Conservation (phyloP, 306 rosid species). For the Acacia melanoxylon region DNA sequence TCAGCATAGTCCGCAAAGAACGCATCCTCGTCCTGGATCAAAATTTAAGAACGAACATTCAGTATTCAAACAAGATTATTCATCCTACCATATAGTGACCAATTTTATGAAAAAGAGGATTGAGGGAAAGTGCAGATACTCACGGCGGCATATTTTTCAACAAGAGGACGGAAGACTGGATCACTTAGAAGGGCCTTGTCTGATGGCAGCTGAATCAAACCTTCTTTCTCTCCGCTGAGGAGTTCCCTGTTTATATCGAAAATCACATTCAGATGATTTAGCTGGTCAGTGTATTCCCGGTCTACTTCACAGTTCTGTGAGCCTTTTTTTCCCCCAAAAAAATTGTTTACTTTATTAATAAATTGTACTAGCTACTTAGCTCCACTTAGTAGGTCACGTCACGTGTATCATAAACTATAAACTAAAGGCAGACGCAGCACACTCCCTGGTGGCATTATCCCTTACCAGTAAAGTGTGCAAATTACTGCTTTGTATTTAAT, state of each 20-base stretch:
- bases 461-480: background rate
- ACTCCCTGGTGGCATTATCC: background rate
- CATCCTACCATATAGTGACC: background rate
- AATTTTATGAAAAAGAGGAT: background rate
- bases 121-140: background rate
- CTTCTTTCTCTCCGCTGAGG: slow-evolving; percentile 30
- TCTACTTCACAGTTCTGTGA: background rate
- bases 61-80: background rate
- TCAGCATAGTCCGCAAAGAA: slow-evolving; percentile 54
- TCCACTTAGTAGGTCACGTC: background rate
- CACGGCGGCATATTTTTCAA: slow-evolving; percentile 57
- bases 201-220: slow-evolving; percentile 48
- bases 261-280: background rate
- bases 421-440: background rate
- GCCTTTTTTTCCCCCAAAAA: background rate
- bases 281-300: slow-evolving; percentile 27
- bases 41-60: background rate
- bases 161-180: slow-evolving; percentile 57
- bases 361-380: background rate
- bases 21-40: slow-evolving; percentile 48
- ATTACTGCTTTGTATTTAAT: background rate
- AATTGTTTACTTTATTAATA: background rate
- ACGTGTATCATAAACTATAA: background rate
- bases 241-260: slow-evolving; percentile 24
- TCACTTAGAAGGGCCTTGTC: slow-evolving; percentile 66